Conservation (phyloP, 2,329 filamentous ascomycete genomes). For the Pseudogymnoascus sp. region DNA sequence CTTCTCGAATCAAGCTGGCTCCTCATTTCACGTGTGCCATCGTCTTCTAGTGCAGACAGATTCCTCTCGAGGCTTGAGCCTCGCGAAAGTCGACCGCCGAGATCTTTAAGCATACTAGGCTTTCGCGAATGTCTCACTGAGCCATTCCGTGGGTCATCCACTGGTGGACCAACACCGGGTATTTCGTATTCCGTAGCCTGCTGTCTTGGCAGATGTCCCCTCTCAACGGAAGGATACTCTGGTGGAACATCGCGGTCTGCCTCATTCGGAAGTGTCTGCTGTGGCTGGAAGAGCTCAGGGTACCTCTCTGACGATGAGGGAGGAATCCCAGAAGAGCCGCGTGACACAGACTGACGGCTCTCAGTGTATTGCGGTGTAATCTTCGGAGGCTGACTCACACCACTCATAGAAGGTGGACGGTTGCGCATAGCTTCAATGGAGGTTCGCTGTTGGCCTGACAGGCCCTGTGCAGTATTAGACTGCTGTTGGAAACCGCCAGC, state of each 20-base stretch:
- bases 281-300: slow-evolving; percentile 37
- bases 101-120: slow-evolving; percentile 43
- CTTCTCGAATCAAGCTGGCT: neutral
- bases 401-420: neutral
- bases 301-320: slow-evolving; percentile 44
- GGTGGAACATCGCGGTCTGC: slow-evolving; percentile 19
- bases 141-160: slow-evolving; percentile 31
- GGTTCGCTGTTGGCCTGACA: neutral
- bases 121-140: slow-evolving; percentile 15
- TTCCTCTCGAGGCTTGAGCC: slow-evolving; percentile 19
- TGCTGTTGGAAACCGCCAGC: neutral
- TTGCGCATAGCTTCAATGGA: neutral
- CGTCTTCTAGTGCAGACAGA: neutral
- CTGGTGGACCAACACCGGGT: slow-evolving; percentile 29
- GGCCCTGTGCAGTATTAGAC: neutral
- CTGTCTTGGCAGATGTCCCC: slow-evolving; percentile 31
- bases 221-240: slow-evolving; percentile 22
- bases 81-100: slow-evolving; percentile 35
- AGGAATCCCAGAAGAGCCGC: slow-evolving; percentile 31
- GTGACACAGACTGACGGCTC: slow-evolving; percentile 12
- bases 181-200: slow-evolving; percentile 33
- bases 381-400: neutral
- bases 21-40: neutral
- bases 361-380: neutral
- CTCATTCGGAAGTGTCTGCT: slow-evolving; percentile 17